Base-by-base conservation (phyloP, 345 rosid species). In the Aegle marmelos region DNA sequence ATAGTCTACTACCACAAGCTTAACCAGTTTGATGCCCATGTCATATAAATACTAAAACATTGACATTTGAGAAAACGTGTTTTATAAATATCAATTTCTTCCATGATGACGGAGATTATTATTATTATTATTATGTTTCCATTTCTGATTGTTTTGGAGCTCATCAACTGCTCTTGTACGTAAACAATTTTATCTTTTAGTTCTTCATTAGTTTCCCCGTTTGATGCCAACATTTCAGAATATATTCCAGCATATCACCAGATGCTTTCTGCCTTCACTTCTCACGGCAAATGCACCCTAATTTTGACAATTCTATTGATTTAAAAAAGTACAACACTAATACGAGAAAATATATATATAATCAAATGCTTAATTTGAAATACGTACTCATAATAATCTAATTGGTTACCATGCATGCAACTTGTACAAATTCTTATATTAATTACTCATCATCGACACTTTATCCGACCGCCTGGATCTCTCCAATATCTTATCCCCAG, bases 211-310 rank as follows among this genome's bases (percentile, higher is more conserved):
- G 48, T 72, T 70, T 31, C 28, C 22, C 31, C 27, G 28, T 53
- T 71, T 54, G 74, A 57, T 57, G 41, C 48, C 75, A 64, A 72
- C 57, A 56, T 9, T 72, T 33, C 75, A 58, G 34, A 58, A 34
- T 73, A 73, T 36, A 58, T 73, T 58, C 34, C 16, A 10, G 24
- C 31, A 37, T 25, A 72, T 37, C 50, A 10, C 7, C 14, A 33
- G 41, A 57, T 33, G 50, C 17, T 22, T 53, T 37, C 33, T 71
- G 39, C 33, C 74, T 53, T 25, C 62, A 22, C 14, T 54, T 70
- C 37, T 53, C 21, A 19, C 27, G 28, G 5, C 53, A 30, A 9
- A 17, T 30, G 19, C 61, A 19, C 6, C 25, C 34, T 41, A 68
- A 70, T 30, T 19, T 21, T 53, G 4, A 53, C 61, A 8, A 30